Evolutionary conservation across 1,284 basidiomycete genomes (phyloP).

Genomic region (Salmacisia buchloeana): DNA sequence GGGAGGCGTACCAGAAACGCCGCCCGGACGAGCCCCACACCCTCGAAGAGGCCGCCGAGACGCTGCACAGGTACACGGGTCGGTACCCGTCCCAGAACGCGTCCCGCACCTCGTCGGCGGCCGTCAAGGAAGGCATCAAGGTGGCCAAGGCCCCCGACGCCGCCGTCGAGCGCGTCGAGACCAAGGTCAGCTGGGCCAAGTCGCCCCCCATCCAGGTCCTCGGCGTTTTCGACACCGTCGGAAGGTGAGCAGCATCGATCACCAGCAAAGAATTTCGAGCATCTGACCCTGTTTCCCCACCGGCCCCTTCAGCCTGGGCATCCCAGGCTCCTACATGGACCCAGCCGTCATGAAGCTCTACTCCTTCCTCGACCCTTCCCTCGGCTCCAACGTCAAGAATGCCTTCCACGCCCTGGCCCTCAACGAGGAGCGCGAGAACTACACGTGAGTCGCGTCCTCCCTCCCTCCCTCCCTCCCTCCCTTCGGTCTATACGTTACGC

Average conservation of each 20-base stretch:
- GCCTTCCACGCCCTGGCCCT: constrained; percentile 44
- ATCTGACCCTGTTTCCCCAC: neutral
- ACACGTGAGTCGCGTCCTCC: constrained; percentile 11
- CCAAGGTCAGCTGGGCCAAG: constrained; percentile 8
- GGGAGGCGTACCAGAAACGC: constrained; percentile 29
- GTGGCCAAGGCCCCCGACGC: constrained; percentile 33
- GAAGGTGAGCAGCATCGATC: neutral
- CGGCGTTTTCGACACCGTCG: constrained; percentile 36
- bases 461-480: neutral
- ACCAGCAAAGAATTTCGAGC: no score
- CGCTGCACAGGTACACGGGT: constrained; percentile 19
- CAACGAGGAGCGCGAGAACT: constrained; percentile 43
- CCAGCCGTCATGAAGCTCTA: constrained; percentile 28
- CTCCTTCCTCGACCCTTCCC: constrained; percentile 41
- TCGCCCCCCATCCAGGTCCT: constrained; percentile 32
- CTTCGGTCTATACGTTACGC: neutral
- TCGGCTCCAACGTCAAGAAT: constrained; percentile 37
- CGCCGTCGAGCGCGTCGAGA: constrained; percentile 17
- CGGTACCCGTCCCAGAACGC: constrained; percentile 23
- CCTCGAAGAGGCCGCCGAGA: constrained; percentile 20
- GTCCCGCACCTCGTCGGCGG: constrained; percentile 16
- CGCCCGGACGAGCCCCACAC: constrained; percentile 25
- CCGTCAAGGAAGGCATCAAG: constrained; percentile 17
- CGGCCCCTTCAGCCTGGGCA: constrained; percentile 23
- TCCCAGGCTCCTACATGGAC: constrained; percentile 27